phyloP scores from a whole-genome alignment of 1,139 yeast genomes.

The Hyphopichia buzzinii region DNA sequence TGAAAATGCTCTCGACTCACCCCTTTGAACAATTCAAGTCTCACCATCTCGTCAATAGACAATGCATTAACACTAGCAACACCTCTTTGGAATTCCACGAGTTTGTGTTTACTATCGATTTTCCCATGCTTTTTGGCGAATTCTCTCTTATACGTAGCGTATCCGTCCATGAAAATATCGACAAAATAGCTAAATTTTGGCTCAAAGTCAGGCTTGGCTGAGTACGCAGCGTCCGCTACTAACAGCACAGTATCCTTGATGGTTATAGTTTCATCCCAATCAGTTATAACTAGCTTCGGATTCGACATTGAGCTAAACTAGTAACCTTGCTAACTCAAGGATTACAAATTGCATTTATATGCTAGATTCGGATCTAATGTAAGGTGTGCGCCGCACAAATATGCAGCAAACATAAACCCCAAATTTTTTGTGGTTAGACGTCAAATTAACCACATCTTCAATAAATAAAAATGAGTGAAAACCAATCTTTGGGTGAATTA shows the following conservation, averaged over 20 bases:
- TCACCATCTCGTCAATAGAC: slow-evolving; percentile 48
- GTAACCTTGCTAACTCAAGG: too few relatives aligned
- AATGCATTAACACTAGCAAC: slow-evolving; percentile 47
- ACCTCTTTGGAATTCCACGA: slow-evolving; percentile 44
- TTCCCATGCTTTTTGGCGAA: slow-evolving; percentile 19
- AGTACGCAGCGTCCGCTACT: slow-evolving; percentile 52
- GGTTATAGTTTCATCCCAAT: slow-evolving; percentile 77
- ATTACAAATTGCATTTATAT: too few relatives aligned
- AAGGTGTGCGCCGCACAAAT: too few relatives aligned
- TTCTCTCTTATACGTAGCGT: slow-evolving; percentile 16
- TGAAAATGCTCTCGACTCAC: slow-evolving; percentile 31
- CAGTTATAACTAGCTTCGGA: too few relatives aligned
- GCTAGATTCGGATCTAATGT: too few relatives aligned
- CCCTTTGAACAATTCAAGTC: slow-evolving; percentile 43
- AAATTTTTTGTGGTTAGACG: too few relatives aligned
- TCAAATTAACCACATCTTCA: too few relatives aligned
- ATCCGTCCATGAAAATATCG: slow-evolving; percentile 42
- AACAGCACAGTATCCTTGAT: slow-evolving; percentile 52
- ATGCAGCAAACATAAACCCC: too few relatives aligned
- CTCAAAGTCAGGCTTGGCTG: slow-evolving; percentile 29
- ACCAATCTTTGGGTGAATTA: slow-evolving; percentile 21
- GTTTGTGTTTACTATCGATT: slow-evolving; percentile 23
- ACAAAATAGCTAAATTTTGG: slow-evolving; percentile 48
- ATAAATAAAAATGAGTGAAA: background rate
- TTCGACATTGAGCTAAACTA: too few relatives aligned